Evolutionary conservation across 208 protist species (phyloP).

Genomic region (Trypanosoma lewisi): DNA sequence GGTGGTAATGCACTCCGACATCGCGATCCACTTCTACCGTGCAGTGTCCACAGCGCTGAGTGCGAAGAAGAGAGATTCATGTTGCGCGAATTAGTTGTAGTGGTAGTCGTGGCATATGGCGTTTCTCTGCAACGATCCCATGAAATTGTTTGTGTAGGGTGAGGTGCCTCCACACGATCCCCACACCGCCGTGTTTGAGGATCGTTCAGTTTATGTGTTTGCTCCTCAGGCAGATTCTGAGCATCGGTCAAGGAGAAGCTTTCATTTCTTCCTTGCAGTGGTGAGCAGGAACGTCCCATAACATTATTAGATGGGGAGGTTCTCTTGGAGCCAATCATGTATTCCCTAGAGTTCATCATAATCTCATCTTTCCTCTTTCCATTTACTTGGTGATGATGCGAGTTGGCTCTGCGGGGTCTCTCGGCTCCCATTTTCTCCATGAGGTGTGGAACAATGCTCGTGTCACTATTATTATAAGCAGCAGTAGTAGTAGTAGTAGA

Average conservation of each 20-base stretch:
- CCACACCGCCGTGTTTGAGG: background rate
- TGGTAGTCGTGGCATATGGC: background rate
- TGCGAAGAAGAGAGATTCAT: background rate
- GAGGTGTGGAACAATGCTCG: background rate
- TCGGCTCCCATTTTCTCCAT: background rate
- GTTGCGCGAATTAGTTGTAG: no score
- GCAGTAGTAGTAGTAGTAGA: background rate
- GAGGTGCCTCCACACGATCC: background rate
- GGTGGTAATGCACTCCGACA: background rate
- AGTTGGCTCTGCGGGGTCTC: background rate
- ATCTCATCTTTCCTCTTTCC: background rate
- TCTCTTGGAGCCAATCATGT: no score
- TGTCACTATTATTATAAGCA: background rate
- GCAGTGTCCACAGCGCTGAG: background rate
- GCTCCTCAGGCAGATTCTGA: background rate
- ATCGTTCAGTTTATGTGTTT: background rate
- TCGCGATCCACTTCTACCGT: background rate
- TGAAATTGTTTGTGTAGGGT: background rate
- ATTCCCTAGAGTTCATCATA: no score
- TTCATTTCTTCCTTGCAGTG: background rate
- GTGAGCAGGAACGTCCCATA: background rate
- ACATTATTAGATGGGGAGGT: no score
- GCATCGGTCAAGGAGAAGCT: background rate
- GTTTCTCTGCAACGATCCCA: background rate
- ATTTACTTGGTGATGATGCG: background rate